phyloP scores from a whole-genome alignment of 164 flowering plant species.

The Aristolochia contorta region DNA sequence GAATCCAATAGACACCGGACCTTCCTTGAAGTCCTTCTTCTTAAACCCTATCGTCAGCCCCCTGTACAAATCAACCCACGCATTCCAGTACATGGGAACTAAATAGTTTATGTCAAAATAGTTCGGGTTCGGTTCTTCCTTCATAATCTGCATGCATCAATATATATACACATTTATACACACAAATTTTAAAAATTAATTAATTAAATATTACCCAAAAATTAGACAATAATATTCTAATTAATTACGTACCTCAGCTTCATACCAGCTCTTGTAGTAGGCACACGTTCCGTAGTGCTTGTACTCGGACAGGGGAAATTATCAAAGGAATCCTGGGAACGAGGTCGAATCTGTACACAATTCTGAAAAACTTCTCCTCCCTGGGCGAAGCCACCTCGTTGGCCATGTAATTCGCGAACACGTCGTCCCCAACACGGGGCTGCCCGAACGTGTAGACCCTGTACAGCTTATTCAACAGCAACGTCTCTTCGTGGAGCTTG shows the following conservation, averaged over 20 bases:
- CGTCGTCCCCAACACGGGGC: slow-evolving; percentile 56
- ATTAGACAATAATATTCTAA: too few relatives aligned
- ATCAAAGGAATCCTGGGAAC: slow-evolving; percentile 54
- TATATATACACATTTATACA: too few relatives aligned
- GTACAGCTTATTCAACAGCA: slow-evolving; percentile 27
- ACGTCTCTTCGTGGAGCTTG: slow-evolving; percentile 29
- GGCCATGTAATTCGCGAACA: slow-evolving; percentile 31
- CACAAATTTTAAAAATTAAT: too few relatives aligned
- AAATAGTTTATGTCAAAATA: slow-evolving; percentile 7
- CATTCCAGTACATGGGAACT: slow-evolving; percentile 7
- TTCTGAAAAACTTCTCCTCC: slow-evolving; percentile 24
- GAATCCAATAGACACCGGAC: background rate
- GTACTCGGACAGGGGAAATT: slow-evolving; percentile 20
- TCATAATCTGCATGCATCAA: too few relatives aligned
- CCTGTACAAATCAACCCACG: slow-evolving; percentile 10
- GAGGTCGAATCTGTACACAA: slow-evolving; percentile 46
- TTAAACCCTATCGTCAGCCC: background rate
- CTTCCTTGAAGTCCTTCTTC: slow-evolving; percentile 13
- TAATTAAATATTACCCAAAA: too few relatives aligned
- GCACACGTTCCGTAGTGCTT: slow-evolving; percentile 54
- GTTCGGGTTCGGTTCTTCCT: slow-evolving; percentile 22
- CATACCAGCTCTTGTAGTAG: slow-evolving; percentile 34
- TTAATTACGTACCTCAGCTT: too few relatives aligned
- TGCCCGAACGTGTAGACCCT: slow-evolving; percentile 59
- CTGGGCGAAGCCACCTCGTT: slow-evolving; percentile 8